Base-by-base conservation (phyloP, 176 grass and related monocot genomes). In the Typha latifolia region DNA sequence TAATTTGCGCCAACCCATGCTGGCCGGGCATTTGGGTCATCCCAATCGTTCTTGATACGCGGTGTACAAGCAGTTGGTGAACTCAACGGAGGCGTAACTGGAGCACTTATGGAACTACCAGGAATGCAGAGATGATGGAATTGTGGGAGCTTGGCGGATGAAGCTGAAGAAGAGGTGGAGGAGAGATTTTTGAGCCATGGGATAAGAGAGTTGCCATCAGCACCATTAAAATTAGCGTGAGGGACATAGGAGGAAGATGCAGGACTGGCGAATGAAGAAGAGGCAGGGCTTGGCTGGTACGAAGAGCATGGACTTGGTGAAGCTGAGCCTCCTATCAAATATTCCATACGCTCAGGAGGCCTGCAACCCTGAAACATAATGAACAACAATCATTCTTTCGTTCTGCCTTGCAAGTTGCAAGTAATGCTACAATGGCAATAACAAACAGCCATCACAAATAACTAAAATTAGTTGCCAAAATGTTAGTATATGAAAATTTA, bases 101-200 rank as follows among this genome's bases (percentile, higher is more conserved):
- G 89, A 47, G 85, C 89, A 49, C 83, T 87, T 21, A 74, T 62
- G 12, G 78, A 84, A 14, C 82, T 57, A 11, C 77, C 70, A 51
- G 47, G 37, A 48, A 80, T 66, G 82, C 66, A 70, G 47, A 81
- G 47, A 69, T 86, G 89, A 14, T 87, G 81, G 64, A 86, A 64
- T 19, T 87, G 85, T 9, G 86, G 86, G 59, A 85, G 79, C 64
- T 90, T 99, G 27, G 83, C 83, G 47, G 84, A 82, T 6, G 83
- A 79, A 13, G 81, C 81, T 52, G 72, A 21, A 15, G 56, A 34
- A 6, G 48, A 78, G 24, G 62, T 9, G 5, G 78, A 48, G 24
- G 81, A 73, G 19, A 82, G 82, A 70, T 69, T 77, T 49, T 79
- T 88, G 24, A 88, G 82, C 87, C 87, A 88, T 1, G 90, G 90